Evolutionary conservation across 495 filamentous ascomycete species (phyloP), one percentile per base, ranked within the genome.

Genomic region (Oidiodendron maius): DNA sequence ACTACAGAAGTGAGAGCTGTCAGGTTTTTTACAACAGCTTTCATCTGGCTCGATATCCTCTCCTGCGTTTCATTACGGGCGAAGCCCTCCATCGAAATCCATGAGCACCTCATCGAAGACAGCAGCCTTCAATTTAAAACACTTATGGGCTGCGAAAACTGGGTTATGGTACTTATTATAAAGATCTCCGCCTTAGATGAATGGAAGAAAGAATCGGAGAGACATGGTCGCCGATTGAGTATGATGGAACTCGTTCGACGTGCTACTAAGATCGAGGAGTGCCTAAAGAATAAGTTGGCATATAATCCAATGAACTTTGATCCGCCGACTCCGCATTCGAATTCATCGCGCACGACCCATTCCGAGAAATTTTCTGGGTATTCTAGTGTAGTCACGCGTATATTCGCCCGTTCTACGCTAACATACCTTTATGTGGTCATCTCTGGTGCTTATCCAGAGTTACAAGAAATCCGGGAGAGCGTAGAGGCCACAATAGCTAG

Each of bases 361-460:
- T n/a, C n/a, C n/a, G n/a, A n/a, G n/a, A n/a, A n/a, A n/a, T n/a
- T n/a, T n/a, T n/a, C n/a, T n/a, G n/a, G n/a, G n/a, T n/a, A n/a
- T n/a, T n/a, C n/a, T n/a, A n/a, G n/a, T n/a, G n/a, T n/a, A n/a
- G n/a, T n/a, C n/a, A n/a, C n/a, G n/a, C n/a, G n/a, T n/a, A n/a
- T n/a, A n/a, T 55, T 25, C 25, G 9, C 2, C 13, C 41, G 12
- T 24, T 18, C 40, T 2, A 36, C 44, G 17, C 38, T 50, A 46
- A 21, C 46, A 3, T 48, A 54, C 21, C 42, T 55, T 3, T n/a
- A 55, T 21, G 22, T 38, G 15, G 24, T 46, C 18, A 25, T 46
- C 3, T 55, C 47, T 16, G 47, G 47, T 13, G 15, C 41, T 36
- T 44, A 25, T 51, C 52, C 52, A 4, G 24, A 51, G 4, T 6